Evolutionary conservation across 208 protist genomes (phyloP), one percentile per base, ranked within the genome.

Genomic region (Wallacemonas sp.): DNA sequence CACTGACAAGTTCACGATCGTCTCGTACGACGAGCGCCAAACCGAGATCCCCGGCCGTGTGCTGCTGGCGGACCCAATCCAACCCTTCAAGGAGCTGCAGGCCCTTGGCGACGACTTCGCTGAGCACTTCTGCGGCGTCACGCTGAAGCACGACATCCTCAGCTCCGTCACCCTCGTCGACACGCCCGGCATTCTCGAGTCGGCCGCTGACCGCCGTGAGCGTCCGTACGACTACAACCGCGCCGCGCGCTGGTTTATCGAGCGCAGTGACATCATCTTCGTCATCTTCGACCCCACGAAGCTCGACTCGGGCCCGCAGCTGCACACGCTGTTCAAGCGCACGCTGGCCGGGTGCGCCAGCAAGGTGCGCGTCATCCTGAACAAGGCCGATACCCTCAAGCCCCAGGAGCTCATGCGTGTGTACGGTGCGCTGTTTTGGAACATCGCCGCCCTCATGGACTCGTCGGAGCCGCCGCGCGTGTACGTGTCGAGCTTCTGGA

Each of bases 201-300:
- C 96, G 70, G 80, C 83, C 64, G 71, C 88, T 70, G 76, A 94
- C 70, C 62, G 58, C 23, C 90, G 86, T 68, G 52, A 46, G 39
- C 83, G 88, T 21, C 75, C 74, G 17, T 94, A 96, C 76, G 76
- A 93, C 72, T 93, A 90, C 62, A 62, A 75, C 14, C 81, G 92
- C 52, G 93, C 96, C 24, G 78, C 74, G 65, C 61, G 80, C 38
- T 99, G 96, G 96, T 98, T 98, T 78, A 94, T 96, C 2, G 86
- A 98, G 64, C 85, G 88, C 48, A 88, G 90, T 19, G 97, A 99
- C 80, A 78, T 98, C 49, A 95, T 99, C 46, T 90, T 99, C 32
- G 78, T 99, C 61, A 70, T 99, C 29, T 99, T 99, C 74, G 98
- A 99, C 70, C 97, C 97, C n/a, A 94, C 98, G 58, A 99, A 99